phyloP scores from a whole-genome alignment of 164 flowering plant species.

The Dillenia turbinata region DNA sequence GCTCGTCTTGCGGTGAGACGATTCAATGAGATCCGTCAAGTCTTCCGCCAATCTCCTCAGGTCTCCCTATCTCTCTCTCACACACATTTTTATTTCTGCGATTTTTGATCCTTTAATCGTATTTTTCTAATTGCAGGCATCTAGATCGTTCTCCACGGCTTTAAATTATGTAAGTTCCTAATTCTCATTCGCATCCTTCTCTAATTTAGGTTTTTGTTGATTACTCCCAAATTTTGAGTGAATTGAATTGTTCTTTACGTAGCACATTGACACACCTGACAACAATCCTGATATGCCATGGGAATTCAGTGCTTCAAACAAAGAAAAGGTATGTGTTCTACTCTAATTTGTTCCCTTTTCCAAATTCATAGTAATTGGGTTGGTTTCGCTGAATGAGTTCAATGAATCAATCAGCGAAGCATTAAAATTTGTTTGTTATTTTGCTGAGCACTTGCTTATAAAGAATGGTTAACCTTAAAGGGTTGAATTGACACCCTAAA shows the following conservation, averaged over 20 bases:
- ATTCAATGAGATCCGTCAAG: conserved; percentile 71
- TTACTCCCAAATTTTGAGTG: conserved; percentile 5
- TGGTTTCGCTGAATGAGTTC: no score
- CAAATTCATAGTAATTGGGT: no score
- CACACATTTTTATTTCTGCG: conserved; percentile 4
- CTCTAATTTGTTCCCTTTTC: no score
- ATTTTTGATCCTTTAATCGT: neutral
- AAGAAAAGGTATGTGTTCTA: conserved; percentile 44
- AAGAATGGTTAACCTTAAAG: no score
- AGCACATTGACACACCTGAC: conserved; percentile 91
- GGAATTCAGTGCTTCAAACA: conserved; percentile 68
- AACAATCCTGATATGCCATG: conserved; percentile 77
- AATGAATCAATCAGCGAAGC: no score
- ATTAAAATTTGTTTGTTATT: no score
- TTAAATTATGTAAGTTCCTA: conserved; percentile 74
- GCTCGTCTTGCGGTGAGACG: conserved; percentile 72
- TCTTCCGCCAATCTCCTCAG: conserved; percentile 60
- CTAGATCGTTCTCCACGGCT: conserved; percentile 86
- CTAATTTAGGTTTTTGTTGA: conserved; percentile 1
- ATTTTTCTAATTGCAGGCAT: conserved; percentile 35
- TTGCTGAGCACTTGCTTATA: no score
- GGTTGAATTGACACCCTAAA: no score
- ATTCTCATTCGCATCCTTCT: neutral
- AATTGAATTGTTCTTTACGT: conserved; percentile 3
- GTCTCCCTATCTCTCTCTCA: conserved; percentile 18